Conservation (phyloP, 2,329 filamentous ascomycete genomes). For the Lachnellula suecica region DNA sequence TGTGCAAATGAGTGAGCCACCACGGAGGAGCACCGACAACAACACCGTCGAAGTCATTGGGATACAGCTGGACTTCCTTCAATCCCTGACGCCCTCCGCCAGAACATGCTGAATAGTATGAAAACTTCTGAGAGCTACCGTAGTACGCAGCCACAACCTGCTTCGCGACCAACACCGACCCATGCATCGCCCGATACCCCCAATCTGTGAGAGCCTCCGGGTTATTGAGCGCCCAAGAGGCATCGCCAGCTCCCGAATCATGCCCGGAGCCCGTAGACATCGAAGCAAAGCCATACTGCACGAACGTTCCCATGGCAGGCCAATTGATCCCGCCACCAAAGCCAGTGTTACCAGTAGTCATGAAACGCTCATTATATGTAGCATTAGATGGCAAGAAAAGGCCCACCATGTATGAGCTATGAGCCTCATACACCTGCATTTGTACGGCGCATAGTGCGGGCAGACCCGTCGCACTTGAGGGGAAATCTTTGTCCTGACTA, state of each 20-base stretch:
- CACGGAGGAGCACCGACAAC: constrained; percentile 40
- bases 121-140: constrained; percentile 9
- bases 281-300: constrained; percentile 40
- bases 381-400: background rate
- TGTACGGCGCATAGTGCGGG: background rate
- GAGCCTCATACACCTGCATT: background rate
- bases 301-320: constrained; percentile 42
- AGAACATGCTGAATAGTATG: constrained; percentile 48
- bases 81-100: constrained; percentile 47
- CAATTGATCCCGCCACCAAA: constrained; percentile 47
- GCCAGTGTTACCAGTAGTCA: constrained; percentile 44
- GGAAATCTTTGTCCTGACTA: background rate
- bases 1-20: constrained; percentile 21
- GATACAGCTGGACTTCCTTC: constrained; percentile 44
- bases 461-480: background rate
- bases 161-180: constrained; percentile 1
- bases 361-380: constrained; percentile 23
- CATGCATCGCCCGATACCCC: constrained; percentile 19
- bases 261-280: constrained; percentile 46
- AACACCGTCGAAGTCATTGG: constrained; percentile 47
- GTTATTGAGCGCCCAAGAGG: constrained; percentile 40
- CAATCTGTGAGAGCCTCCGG: constrained; percentile 38
- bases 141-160: background rate
- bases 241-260: constrained; percentile 32
- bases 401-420: background rate